phyloP scores from a whole-genome alignment of 352 stramenopile species.

The Globisporangium perplexum region DNA sequence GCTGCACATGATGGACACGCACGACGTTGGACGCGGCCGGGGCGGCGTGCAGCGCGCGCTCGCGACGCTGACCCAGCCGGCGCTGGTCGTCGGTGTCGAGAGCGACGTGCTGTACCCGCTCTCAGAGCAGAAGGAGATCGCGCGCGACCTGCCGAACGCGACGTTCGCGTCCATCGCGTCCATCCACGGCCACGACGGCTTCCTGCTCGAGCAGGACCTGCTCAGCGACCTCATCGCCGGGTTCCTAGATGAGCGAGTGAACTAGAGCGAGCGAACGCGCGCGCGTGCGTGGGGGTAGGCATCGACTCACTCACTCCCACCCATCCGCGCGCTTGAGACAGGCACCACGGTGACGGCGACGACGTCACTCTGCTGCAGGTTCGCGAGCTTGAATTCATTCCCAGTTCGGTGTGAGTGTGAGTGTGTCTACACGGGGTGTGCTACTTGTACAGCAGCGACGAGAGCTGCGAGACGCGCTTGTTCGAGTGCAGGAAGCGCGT shows the following conservation, averaged over 20 bases:
- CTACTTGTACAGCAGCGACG: conserved; percentile 72
- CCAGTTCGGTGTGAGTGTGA: not conserved
- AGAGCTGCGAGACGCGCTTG: conserved; percentile 73
- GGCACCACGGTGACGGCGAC: not conserved
- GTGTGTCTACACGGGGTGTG: not conserved
- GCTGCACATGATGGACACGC: conserved; percentile 95
- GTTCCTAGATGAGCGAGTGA: conserved; percentile 47
- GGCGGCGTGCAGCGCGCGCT: conserved; percentile 72
- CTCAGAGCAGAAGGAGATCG: conserved; percentile 89
- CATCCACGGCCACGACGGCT: conserved; percentile 94
- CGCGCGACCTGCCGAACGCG: conserved; percentile 69
- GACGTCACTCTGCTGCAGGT: not conserved
- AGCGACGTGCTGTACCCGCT: conserved; percentile 95
- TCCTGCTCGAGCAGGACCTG: conserved; percentile 94
- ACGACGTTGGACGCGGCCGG: conserved; percentile 88
- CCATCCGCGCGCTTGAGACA: not conserved
- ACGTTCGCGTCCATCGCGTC: conserved; percentile 88
- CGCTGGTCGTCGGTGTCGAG: conserved; percentile 92
- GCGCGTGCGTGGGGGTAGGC: not conserved
- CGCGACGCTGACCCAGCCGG: conserved; percentile 52
- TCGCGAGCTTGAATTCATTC: not conserved
- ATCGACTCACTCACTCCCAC: not conserved
- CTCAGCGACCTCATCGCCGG: conserved; percentile 63
- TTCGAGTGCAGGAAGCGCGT: conserved; percentile 62
- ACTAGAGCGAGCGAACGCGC: not conserved